A percentile compares a stretch with the other conserved stretches of the same genome.
These are phyloP conservation scores for Calocybe gangraenosa DNA, from an alignment of 768 basidiomycete genomes.

Conservation along the genomic window DNA sequence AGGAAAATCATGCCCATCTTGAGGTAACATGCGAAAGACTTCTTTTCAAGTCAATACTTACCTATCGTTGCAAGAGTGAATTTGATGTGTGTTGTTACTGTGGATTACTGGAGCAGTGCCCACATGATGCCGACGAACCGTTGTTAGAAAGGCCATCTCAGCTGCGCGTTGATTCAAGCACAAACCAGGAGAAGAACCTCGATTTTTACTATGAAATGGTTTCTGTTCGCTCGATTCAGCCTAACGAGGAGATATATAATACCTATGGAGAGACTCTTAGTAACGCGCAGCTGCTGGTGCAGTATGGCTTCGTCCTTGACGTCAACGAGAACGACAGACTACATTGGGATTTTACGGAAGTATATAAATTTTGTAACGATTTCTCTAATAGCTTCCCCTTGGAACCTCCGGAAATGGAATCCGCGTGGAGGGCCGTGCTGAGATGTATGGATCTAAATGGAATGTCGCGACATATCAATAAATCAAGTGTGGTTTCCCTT, in stretches of 20 bases:
- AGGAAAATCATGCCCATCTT: conserved; percentile 68
- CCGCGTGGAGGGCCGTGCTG: conserved; percentile 9
- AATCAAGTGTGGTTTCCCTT: conserved; percentile 18
- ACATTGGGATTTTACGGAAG: conserved; percentile 33
- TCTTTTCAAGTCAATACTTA: neutral
- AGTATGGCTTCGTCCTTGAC: conserved; percentile 75
- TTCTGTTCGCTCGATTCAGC: conserved; percentile 44
- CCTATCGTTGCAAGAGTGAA: conserved; percentile 47
- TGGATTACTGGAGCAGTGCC: conserved; percentile 63
- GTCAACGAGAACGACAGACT: conserved; percentile 66
- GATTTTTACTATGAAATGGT: conserved; percentile 66
- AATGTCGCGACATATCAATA: conserved; percentile 14
- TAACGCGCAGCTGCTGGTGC: conserved; percentile 62
- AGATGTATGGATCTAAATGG: neutral
- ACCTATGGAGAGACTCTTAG: conserved; percentile 66
- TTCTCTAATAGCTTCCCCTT: conserved; percentile 3
- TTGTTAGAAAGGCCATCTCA: neutral
- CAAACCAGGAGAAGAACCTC: conserved; percentile 11
- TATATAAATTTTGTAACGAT: conserved; percentile 16
- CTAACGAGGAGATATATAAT: conserved; percentile 64
- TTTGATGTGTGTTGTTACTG: conserved; percentile 70
- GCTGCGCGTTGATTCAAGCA: neutral
- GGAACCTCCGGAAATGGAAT: conserved; percentile 2
- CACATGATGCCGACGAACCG: conserved; percentile 48
- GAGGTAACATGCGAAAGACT: conserved; percentile 40